These are phyloP conservation scores for Leccinum olivaceopallidum DNA, from an alignment of 768 basidiomycete species.

Conservation along the genomic window DNA sequence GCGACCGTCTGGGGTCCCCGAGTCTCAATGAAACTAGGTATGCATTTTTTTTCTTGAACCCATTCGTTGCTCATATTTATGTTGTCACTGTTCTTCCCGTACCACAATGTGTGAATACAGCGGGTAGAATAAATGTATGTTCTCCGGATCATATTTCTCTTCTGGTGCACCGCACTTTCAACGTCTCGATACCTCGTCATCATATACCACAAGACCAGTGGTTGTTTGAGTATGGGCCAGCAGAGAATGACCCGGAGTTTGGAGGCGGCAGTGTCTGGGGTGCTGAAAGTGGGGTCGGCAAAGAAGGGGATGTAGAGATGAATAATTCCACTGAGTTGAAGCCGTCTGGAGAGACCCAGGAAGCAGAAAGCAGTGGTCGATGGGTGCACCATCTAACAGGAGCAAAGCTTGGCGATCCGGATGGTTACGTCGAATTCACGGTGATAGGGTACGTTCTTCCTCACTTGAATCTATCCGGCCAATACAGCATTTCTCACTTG, in stretches of 20 bases:
- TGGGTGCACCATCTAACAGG: conserved; percentile 81
- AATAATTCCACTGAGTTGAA: background rate
- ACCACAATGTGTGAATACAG: conserved; percentile 39
- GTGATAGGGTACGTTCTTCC: conserved; percentile 65
- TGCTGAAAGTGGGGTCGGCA: conserved; percentile 13
- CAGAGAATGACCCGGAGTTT: conserved; percentile 78
- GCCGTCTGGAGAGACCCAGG: conserved; percentile 26
- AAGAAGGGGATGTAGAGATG: conserved; percentile 15
- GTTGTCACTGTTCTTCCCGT: background rate
- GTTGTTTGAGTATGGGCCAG: conserved; percentile 84
- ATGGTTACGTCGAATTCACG: conserved; percentile 75
- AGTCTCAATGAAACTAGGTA: conserved; percentile 79
- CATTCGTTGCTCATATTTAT: background rate
- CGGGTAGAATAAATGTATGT: conserved; percentile 82
- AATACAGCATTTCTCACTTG: background rate
- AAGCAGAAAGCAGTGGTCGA: conserved; percentile 56
- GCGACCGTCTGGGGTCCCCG: conserved; percentile 88
- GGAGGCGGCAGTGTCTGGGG: conserved; percentile 38
- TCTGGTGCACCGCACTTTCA: conserved; percentile 89
- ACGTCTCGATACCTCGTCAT: conserved; percentile 90
- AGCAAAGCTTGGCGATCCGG: conserved; percentile 63
- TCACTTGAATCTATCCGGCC: background rate
- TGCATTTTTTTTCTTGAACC: conserved; percentile 24
- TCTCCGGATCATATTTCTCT: conserved; percentile 93
- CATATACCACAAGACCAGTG: conserved; percentile 83